phyloP scores from a whole-genome alignment of 768 basidiomycete genomes.

The Trametes sanguinea region DNA sequence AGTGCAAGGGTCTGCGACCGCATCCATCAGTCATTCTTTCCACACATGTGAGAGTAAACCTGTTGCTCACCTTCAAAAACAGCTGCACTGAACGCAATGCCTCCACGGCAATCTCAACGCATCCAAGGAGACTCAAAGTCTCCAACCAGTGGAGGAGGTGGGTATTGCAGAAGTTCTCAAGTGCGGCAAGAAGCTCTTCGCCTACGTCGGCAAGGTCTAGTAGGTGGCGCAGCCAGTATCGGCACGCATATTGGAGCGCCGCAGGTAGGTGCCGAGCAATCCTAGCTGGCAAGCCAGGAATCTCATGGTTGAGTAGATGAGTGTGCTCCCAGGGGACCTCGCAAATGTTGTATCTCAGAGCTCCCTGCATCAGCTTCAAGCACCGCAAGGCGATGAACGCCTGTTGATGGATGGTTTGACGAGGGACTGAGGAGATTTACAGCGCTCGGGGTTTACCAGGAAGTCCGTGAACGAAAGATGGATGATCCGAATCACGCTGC shows the following conservation, averaged over 20 bases:
- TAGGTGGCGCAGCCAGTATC: constrained; percentile 17
- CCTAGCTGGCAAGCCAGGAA: background rate
- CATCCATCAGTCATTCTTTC: background rate
- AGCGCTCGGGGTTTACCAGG: constrained; percentile 17
- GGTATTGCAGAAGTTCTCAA: constrained; percentile 15
- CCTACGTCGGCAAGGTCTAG: constrained; percentile 1
- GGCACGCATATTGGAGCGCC: constrained; percentile 28
- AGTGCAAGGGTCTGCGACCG: background rate
- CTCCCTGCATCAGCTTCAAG: background rate
- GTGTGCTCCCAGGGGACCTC: background rate
- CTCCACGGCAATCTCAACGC: background rate
- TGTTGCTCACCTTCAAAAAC: background rate
- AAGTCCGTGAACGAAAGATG: constrained; percentile 29
- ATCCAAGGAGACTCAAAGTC: constrained; percentile 8
- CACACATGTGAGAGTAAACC: background rate
- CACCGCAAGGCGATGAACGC: background rate
- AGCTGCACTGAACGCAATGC: background rate
- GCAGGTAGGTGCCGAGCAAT: constrained; percentile 15
- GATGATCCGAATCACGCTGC: constrained; percentile 12
- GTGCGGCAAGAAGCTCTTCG: background rate
- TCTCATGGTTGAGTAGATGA: constrained; percentile 4
- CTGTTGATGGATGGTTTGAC: constrained; percentile 8
- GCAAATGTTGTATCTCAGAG: constrained; percentile 11
- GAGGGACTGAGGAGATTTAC: constrained; percentile 9
- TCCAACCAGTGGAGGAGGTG: constrained; percentile 31